Conservation (phyloP, 2,329 filamentous ascomycete genomes). For the Apiospora rasikravindrae region DNA sequence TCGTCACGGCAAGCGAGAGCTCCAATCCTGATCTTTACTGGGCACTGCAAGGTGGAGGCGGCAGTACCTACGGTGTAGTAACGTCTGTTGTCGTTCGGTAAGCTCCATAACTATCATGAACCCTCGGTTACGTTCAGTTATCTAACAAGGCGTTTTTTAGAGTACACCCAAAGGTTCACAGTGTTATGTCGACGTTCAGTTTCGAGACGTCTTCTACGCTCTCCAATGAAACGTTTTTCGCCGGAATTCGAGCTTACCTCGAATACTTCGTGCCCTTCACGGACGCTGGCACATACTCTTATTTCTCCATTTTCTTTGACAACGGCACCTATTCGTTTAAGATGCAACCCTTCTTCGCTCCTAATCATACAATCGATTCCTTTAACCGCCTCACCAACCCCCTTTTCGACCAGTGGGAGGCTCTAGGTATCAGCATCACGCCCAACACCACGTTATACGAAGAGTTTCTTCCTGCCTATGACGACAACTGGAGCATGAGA, state of each 20-base stretch:
- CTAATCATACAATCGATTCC: conserved; percentile 33
- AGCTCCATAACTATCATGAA: conserved; percentile 12
- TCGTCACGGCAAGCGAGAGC: conserved; percentile 48
- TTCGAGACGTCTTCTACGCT: conserved; percentile 33
- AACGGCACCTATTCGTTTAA: conserved; percentile 30
- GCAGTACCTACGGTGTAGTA: conserved; percentile 51
- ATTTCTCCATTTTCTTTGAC: conserved; percentile 34
- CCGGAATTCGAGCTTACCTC: conserved; percentile 37
- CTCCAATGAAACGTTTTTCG: conserved; percentile 39
- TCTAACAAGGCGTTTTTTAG: conserved; percentile 35
- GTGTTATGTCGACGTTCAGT: conserved; percentile 36
- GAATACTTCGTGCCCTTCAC: conserved; percentile 39
- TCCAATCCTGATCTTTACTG: conserved; percentile 56
- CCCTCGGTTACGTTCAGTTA: not conserved
- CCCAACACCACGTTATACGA: conserved; percentile 40
- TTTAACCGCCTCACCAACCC: conserved; percentile 37
- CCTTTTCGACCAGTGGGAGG: conserved; percentile 35
- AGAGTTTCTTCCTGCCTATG: conserved; percentile 44
- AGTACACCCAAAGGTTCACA: conserved; percentile 39
- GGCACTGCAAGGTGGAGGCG: conserved; percentile 47
- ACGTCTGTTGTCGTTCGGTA: conserved; percentile 45
- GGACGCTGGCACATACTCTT: conserved; percentile 42
- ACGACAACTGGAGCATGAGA: conserved; percentile 46
- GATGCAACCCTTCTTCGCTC: conserved; percentile 41
- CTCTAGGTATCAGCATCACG: conserved; percentile 32